A percentile compares a stretch with the other conserved stretches of the same genome.
These are phyloP conservation scores for Stachybotrys chartarum DNA, from an alignment of 2,329 filamentous ascomycete genomes.

Conservation along the genomic window DNA sequence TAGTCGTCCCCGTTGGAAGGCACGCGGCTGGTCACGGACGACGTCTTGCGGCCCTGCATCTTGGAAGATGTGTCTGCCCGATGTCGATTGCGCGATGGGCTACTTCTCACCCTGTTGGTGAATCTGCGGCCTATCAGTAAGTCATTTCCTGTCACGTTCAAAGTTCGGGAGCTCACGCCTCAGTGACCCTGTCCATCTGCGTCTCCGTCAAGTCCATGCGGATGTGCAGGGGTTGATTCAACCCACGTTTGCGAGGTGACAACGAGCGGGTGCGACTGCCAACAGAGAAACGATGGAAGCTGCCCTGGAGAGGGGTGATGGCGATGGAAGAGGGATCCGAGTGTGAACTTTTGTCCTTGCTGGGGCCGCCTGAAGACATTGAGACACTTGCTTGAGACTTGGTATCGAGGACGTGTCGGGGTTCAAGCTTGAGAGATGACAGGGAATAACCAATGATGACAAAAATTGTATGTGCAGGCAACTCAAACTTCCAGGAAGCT, in stretches of 20 bases:
- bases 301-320: slow-evolving; percentile 24
- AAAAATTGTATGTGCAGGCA: too few species aligned
- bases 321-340: slow-evolving; percentile 16
- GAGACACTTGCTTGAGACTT: background rate
- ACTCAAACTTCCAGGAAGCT: background rate
- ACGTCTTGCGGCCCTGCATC: slow-evolving; percentile 8
- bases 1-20: background rate
- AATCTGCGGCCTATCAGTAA: slow-evolving; percentile 19
- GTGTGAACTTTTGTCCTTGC: slow-evolving; percentile 10
- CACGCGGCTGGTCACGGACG: background rate
- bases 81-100: slow-evolving; percentile 11
- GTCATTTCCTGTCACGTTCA: background rate
- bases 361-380: background rate
- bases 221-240: slow-evolving; percentile 32
- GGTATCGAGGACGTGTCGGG: background rate
- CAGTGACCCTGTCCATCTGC: slow-evolving; percentile 33
- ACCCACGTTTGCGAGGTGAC: slow-evolving; percentile 24
- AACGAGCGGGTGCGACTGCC: slow-evolving; percentile 22
- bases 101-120: slow-evolving; percentile 20
- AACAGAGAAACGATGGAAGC: slow-evolving; percentile 28
- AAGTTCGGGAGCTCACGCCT: slow-evolving; percentile 27
- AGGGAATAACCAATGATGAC: too few species aligned
- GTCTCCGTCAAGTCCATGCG: slow-evolving; percentile 40
- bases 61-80: too few species aligned
- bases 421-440: background rate